phyloP scores from a whole-genome alignment of 2,329 filamentous ascomycete species.

The Trichoderma sp. region DNA sequence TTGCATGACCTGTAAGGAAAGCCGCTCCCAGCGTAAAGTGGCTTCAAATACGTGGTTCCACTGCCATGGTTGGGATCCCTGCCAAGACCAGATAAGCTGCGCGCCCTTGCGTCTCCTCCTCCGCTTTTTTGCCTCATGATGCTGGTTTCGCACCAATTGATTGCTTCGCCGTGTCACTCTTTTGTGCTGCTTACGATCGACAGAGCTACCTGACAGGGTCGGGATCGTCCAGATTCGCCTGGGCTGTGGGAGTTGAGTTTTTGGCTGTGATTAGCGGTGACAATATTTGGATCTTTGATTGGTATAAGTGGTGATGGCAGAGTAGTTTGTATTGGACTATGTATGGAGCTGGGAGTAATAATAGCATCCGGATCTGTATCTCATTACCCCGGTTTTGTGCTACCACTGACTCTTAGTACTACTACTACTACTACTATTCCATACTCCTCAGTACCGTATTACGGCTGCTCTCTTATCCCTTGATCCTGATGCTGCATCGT shows the following conservation, averaged over 20 bases:
- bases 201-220: neutral
- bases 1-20: neutral
- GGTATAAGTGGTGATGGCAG: neutral
- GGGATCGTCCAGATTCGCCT: neutral
- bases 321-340: too few relatives aligned
- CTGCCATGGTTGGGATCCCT: neutral
- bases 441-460: too few relatives aligned
- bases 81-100: slow-evolving; percentile 15
- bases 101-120: slow-evolving; percentile 9
- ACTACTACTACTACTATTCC: too few relatives aligned
- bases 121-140: neutral
- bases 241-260: neutral
- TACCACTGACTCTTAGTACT: too few relatives aligned
- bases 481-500: too few relatives aligned
- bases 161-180: neutral
- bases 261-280: neutral
- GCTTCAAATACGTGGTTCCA: neutral
- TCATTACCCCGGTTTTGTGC: neutral
- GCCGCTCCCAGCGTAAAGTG: neutral
- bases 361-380: too few relatives aligned
- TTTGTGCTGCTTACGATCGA: neutral
- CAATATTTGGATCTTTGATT: neutral
- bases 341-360: too few relatives aligned
- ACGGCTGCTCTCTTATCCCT: too few relatives aligned
- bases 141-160: neutral